Percentiles rank a stretch among this genome's conserved stretches.
These are phyloP conservation scores for Ceratobasidium sp. DNA, from an alignment of 1,284 basidiomycete genomes.

Conservation along the genomic window DNA sequence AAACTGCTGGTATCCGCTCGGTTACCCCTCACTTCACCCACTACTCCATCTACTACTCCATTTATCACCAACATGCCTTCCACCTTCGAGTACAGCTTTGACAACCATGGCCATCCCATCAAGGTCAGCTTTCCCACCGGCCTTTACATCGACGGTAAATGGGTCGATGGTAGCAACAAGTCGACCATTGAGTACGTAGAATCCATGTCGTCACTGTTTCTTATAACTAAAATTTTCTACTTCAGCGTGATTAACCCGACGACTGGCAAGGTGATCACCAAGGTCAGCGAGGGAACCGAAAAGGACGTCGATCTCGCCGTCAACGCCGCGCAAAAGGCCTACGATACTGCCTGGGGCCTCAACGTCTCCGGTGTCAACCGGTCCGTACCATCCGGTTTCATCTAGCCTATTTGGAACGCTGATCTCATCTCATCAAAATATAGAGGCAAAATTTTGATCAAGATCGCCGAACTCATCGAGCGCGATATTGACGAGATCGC, in stretches of 20 bases:
- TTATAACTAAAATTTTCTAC: constrained; percentile 18
- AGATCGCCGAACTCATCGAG: constrained; percentile 84
- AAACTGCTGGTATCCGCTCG: neutral
- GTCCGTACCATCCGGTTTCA: constrained; percentile 3
- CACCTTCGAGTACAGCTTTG: constrained; percentile 49
- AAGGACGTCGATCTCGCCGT: constrained; percentile 85
- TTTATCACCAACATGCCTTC: constrained; percentile 36
- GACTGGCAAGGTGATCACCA: constrained; percentile 78
- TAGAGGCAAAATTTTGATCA: constrained; percentile 75
- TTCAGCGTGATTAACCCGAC: constrained; percentile 83
- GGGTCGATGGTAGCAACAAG: constrained; percentile 74
- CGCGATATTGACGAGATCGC: constrained; percentile 78
- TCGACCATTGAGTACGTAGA: constrained; percentile 75
- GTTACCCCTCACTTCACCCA: no score
- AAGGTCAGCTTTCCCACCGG: constrained; percentile 70
- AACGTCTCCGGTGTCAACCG: constrained; percentile 57
- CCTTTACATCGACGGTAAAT: constrained; percentile 88
- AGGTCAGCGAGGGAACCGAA: constrained; percentile 75
- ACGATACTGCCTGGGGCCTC: constrained; percentile 80
- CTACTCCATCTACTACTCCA: neutral
- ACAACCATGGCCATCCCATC: constrained; percentile 26
- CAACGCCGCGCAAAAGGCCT: constrained; percentile 82
- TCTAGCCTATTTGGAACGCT: neutral
- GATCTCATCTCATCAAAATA: constrained; percentile 15
- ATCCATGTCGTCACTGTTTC: neutral